Base-by-base conservation (phyloP, 257 asterid species). In the Plantago elongata region DNA sequence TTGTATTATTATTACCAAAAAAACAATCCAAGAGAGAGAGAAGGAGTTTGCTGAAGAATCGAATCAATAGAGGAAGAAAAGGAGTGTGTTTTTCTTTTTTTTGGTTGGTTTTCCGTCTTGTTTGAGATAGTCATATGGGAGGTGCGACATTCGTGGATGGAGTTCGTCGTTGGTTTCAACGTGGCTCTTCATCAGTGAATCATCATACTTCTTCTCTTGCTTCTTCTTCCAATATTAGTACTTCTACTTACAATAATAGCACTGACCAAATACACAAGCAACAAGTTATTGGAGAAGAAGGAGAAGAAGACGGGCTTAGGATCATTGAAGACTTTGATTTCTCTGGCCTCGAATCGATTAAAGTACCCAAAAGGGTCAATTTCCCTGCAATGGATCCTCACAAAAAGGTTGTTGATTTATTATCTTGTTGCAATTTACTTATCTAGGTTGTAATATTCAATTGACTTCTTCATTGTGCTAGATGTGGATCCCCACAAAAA, bases 71-170 rank as follows among this genome's bases (percentile, higher is more conserved):
- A 34, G 40, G 40, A 34, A 34, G 8, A 34, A 34, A 34, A 34
- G 40, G 40, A 34, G 40, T 7, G 40, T 34, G 2, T 34, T 34
- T 5, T 34, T 34, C 4, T 34, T 34, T 34, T 34, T 5, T 34
- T 34, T 34, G 40, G 40, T 34, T 34, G 40, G 40, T 34, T 34
- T 34, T 34, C 40, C 40, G 40, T 34, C 40, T 34, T 4, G 40
- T 34, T 52, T 22, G 51, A 27, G 18, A 13, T 13, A 45, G 62
- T 57, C 66, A 64, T 76, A 82, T 82, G 88, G 84, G 86, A 60
- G 83, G 81, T 60, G 74, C 81, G 52, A 65, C 83, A 74, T 75
- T 83, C n/a, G 84, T 83, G 77, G 84, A 80, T 62, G 81, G 83
- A 54, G 73, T 80, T 73, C 77, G 82, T 78, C 77, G 73, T 59